phyloP scores from a whole-genome alignment of 2,329 filamentous ascomycete species.

The Hortaea sp. region DNA sequence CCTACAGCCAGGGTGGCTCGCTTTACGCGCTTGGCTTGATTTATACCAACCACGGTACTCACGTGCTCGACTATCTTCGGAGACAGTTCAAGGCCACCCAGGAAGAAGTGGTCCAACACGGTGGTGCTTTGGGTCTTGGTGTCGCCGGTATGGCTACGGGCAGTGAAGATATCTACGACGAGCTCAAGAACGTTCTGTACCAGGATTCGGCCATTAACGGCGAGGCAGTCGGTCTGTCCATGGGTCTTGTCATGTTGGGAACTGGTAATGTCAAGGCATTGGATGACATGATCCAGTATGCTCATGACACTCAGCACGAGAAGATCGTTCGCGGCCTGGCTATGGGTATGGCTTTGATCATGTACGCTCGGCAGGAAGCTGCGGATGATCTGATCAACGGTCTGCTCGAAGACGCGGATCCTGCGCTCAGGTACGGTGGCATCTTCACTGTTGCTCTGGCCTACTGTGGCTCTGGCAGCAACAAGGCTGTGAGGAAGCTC shows the following conservation, averaged over 20 bases:
- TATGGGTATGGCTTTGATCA: conserved; percentile 94
- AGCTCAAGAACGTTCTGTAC: conserved; percentile 79
- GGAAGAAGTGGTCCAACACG: conserved; percentile 93
- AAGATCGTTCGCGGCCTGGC: conserved; percentile 96
- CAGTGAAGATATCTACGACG: conserved; percentile 80
- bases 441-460: conserved; percentile 98
- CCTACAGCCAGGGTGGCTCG: conserved; percentile 92
- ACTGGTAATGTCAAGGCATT: conserved; percentile 91
- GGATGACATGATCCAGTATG: conserved; percentile 95
- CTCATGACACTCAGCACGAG: conserved; percentile 95
- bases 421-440: conserved; percentile 87
- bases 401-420: conserved; percentile 84
- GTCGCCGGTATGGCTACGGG: conserved; percentile 97
- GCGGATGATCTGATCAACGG: conserved; percentile 92
- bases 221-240: conserved; percentile 87
- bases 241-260: conserved; percentile 97
- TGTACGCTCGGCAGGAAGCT: conserved; percentile 91
- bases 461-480: conserved; percentile 94
- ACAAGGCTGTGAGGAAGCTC: conserved; percentile 94
- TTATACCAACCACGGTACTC: conserved; percentile 92
- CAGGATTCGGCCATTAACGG: conserved; percentile 93
- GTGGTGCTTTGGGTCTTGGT: conserved; percentile 86
- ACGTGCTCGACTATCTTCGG: conserved; percentile 72
- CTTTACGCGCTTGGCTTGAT: conserved; percentile 93
- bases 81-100: conserved; percentile 64